Evolutionary conservation across 2,329 filamentous ascomycete genomes (phyloP).

Genomic region (Botryotinia convoluta): DNA sequence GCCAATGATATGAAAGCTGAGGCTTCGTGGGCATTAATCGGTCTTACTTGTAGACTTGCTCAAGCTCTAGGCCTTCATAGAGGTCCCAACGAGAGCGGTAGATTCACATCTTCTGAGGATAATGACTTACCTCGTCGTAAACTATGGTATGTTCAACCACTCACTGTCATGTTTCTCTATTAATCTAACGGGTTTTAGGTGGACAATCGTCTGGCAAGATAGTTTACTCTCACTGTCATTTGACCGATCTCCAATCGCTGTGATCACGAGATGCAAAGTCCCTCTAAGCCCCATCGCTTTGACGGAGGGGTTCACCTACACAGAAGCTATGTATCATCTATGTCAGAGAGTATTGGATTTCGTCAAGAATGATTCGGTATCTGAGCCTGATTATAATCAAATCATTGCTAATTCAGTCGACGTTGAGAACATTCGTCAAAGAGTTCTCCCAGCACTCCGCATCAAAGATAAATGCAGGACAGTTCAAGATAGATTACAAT

Average conservation of each 20-base stretch:
- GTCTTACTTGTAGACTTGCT: conserved; percentile 62
- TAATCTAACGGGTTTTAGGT: conserved; percentile 37
- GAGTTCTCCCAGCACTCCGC: conserved; percentile 54
- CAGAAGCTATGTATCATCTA: conserved; percentile 64
- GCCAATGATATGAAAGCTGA: conserved; percentile 70
- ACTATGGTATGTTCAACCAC: conserved; percentile 32
- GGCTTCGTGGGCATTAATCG: conserved; percentile 63
- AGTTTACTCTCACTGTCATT: conserved; percentile 64
- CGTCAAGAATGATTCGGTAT: conserved; percentile 34
- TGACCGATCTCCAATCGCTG: conserved; percentile 63
- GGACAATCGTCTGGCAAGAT: conserved; percentile 67
- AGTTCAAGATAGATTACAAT: conserved; percentile 59
- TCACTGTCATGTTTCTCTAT: neutral
- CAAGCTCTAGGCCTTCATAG: conserved; percentile 61
- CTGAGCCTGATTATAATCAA: conserved; percentile 39
- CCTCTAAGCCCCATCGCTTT: conserved; percentile 53
- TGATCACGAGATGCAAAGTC: conserved; percentile 42
- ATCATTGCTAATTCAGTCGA: conserved; percentile 58
- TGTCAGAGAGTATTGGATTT: conserved; percentile 56
- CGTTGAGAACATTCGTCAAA: conserved; percentile 40
- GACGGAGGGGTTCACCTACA: conserved; percentile 54
- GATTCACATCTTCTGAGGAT: conserved; percentile 33
- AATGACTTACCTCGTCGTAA: conserved; percentile 35
- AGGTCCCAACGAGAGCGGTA: conserved; percentile 32
- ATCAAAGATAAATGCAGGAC: conserved; percentile 63